These are phyloP conservation scores for Fonsecaea monophora DNA, from an alignment of 2,329 filamentous ascomycete species.

Conservation along the genomic window DNA sequence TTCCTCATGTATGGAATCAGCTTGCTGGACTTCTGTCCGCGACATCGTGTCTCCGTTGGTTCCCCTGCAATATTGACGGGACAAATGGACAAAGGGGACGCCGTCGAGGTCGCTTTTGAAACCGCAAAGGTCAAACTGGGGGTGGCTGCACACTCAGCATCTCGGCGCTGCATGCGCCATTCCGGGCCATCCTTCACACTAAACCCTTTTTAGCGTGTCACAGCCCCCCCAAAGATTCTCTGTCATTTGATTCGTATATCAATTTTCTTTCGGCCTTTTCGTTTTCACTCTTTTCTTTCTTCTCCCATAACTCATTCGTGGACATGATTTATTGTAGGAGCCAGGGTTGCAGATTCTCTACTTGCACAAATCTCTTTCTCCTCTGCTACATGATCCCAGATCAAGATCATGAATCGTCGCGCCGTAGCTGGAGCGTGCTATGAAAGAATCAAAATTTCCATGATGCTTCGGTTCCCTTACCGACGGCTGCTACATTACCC, in stretches of 20 bases:
- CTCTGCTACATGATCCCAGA: constrained; percentile 70
- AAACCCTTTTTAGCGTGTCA: constrained; percentile 21
- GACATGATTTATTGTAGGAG: constrained; percentile 73
- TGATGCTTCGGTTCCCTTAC: constrained; percentile 70
- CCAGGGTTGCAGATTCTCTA: constrained; percentile 46
- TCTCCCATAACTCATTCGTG: constrained; percentile 63
- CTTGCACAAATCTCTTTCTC: constrained; percentile 56
- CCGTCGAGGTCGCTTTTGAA: constrained; percentile 3
- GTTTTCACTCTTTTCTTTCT: constrained; percentile 44
- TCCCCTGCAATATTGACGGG: not conserved
- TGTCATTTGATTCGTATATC: constrained; percentile 28
- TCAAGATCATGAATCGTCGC: constrained; percentile 47
- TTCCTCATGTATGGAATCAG: constrained; percentile 54
- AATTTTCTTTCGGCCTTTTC: constrained; percentile 30
- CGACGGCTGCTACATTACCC: constrained; percentile 66
- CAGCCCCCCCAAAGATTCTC: constrained; percentile 35
- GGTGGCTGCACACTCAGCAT: constrained; percentile 23
- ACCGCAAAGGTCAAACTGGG: not conserved
- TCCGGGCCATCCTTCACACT: constrained; percentile 22
- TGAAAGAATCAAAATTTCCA: constrained; percentile 51
- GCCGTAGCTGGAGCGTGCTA: constrained; percentile 71
- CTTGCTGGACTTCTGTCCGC: constrained; percentile 48
- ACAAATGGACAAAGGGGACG: constrained; percentile 13
- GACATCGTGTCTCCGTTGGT: constrained; percentile 47
- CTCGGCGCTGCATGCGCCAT: constrained; percentile 11